Conservation (phyloP, 768 basidiomycete species). For the Lactarius sanguifluus region DNA sequence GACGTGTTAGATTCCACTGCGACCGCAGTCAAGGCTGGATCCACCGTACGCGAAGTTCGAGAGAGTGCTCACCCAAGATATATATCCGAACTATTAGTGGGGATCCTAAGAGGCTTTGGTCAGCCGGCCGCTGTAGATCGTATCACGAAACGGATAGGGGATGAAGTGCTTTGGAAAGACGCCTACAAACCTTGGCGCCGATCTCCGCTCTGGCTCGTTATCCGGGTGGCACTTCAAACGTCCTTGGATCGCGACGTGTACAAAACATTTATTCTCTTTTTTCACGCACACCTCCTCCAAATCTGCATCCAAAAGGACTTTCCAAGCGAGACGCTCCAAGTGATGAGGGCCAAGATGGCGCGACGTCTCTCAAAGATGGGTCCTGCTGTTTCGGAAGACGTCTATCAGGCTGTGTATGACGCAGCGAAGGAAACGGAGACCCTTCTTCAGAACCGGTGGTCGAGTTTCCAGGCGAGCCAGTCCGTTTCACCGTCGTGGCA, state of each 20-base stretch:
- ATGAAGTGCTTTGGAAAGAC: not conserved
- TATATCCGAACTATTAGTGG: not conserved
- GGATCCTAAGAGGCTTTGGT: conserved; percentile 33
- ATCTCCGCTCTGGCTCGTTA: not conserved
- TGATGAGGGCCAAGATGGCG: not conserved
- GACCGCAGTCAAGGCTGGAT: conserved; percentile 27
- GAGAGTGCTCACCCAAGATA: not conserved
- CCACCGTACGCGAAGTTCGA: not conserved
- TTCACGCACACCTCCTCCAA: not conserved
- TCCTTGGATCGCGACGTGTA: not conserved
- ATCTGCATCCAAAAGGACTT: not conserved
- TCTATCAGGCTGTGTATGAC: not conserved
- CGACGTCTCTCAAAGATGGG: not conserved
- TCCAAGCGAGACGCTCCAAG: not conserved
- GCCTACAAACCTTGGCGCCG: conserved; percentile 32
- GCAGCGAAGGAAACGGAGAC: not conserved
- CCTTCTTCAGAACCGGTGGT: not conserved
- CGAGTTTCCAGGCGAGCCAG: not conserved
- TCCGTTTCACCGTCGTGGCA: not conserved
- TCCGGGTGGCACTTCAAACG: conserved; percentile 42
- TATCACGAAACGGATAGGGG: conserved; percentile 14
- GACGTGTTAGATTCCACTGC: not conserved
- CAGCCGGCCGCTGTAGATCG: conserved; percentile 33
- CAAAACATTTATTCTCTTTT: not conserved
- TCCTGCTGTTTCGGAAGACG: not conserved